Base-by-base conservation (phyloP, 2,329 filamentous ascomycete genomes). In the Mycosphaerella sp. region DNA sequence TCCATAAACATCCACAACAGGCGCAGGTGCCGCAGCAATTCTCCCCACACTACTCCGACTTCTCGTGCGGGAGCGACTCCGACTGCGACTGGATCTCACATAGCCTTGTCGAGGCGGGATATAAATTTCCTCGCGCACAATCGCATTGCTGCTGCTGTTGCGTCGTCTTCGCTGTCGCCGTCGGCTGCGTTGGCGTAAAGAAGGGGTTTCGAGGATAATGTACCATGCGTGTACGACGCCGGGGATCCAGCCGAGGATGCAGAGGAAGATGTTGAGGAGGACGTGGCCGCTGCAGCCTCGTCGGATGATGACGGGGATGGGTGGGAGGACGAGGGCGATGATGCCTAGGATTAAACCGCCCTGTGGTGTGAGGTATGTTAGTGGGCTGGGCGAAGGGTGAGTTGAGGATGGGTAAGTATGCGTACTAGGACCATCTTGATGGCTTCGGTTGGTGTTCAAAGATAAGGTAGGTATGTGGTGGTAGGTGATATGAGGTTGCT, bases 251-350 rank as follows among this genome's bases (percentile, higher is more conserved):
- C 80, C 83, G 63, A 90, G 77, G 65, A 89, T 82, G 64, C 87
- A 93, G 73, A 95, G 48, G 56, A 56, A 78, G 74, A 95, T 89
- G 83, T 93, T 95, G 80, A 95, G 91, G 73, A 91, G 77, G 67
- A 95, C 78, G 70, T 93, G 86, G 64, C 83, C 81, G 70, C 84
- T 84, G 76, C 89, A 95, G 67, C 89, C 89, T 62, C 85, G 82
- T 81, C 95, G 89, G 62, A 95, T 84, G 79, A 95, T 89, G 70
- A 95, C 89, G 76, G 89, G 88, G 45, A 95, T 76, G 69, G 90
- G 90, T 51, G 90, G 90, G 63, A 95, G 82, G 54, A 61, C 54
- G 51, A 61, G 54, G 51, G 59, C 56, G 46, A 57, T 56, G 43
- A 61, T 52, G 51, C 48, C 59, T 45, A 61, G 56, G 26, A 59